Conservation (phyloP, 495 filamentous ascomycete genomes). For the Daldinia decipiens region DNA sequence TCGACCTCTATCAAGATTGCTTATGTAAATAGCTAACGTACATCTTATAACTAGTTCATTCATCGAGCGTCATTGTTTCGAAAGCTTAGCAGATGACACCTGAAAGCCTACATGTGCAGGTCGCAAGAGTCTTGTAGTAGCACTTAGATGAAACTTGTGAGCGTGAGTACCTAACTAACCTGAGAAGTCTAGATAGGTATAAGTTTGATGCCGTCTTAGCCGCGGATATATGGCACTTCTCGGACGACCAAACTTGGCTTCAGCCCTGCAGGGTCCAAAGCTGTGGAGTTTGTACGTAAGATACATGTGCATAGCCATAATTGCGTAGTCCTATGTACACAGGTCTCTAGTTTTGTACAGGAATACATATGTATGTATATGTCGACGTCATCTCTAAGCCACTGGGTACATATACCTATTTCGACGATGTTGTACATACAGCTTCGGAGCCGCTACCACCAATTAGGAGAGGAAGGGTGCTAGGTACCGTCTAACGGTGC, state of each 20-base stretch:
- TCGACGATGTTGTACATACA: not conserved
- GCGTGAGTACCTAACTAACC: not conserved
- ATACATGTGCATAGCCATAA: not conserved
- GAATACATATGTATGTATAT: too few species aligned
- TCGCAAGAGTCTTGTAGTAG: not conserved
- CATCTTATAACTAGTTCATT: slow-evolving; percentile 4
- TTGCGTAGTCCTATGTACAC: not conserved
- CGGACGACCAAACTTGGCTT: slow-evolving; percentile 15
- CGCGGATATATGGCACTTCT: slow-evolving; percentile 11
- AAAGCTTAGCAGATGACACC: not conserved
- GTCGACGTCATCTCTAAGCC: slow-evolving; percentile 36
- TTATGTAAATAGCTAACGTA: slow-evolving; percentile 5
- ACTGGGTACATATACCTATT: slow-evolving; percentile 12
- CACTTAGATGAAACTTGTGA: not conserved
- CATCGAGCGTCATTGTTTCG: not conserved
- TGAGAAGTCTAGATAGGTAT: not conserved
- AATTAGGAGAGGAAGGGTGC: slow-evolving; percentile 22
- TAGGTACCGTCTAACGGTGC: slow-evolving; percentile 21
- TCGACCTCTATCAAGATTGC: not conserved
- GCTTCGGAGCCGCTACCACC: slow-evolving; percentile 13
- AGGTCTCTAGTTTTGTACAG: too few species aligned
- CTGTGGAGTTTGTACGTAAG: slow-evolving; percentile 19
- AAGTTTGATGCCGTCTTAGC: slow-evolving; percentile 31
- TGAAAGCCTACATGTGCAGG: not conserved
- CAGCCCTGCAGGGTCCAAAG: slow-evolving; percentile 32